Evolutionary conservation across 129 eudicot genomes (phyloP).

Genomic region (Flaveria robusta): DNA sequence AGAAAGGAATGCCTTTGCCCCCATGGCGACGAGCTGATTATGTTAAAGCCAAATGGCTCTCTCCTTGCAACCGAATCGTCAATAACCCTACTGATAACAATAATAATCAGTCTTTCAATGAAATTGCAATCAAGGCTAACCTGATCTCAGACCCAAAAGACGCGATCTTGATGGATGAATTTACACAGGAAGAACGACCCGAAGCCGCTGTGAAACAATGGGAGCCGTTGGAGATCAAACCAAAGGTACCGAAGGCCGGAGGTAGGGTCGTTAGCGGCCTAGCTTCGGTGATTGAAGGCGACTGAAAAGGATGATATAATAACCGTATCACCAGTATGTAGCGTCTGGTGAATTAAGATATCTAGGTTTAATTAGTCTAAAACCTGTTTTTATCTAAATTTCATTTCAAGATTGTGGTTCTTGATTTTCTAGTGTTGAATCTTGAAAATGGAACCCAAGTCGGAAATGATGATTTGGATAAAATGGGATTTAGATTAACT

Average conservation of each 20-base stretch:
- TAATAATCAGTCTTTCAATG: slow-evolving; percentile 5
- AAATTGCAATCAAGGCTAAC: not conserved
- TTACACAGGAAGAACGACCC: slow-evolving; percentile 19
- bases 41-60: slow-evolving; percentile 87
- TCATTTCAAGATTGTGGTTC: slow-evolving; percentile 30
- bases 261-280: slow-evolving; percentile 57
- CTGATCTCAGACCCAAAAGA: slow-evolving; percentile 30
- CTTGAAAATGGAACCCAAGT: slow-evolving; percentile 35
- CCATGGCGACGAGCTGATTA: slow-evolving; percentile 97
- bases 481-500: slow-evolving; percentile 28
- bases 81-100: not conserved
- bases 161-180: slow-evolving; percentile 8
- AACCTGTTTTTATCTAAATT: slow-evolving; percentile 7
- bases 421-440: slow-evolving; percentile 18
- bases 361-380: slow-evolving; percentile 18
- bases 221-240: slow-evolving; percentile 47
- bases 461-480: slow-evolving; percentile 29
- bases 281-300: slow-evolving; percentile 63
- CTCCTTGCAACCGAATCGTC: slow-evolving; percentile 45
- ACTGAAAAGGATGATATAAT: slow-evolving; percentile 16
- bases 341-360: too few relatives aligned
- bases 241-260: slow-evolving; percentile 42
- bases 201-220: slow-evolving; percentile 30
- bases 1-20: slow-evolving; percentile 85
- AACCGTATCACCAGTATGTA: not conserved